These are phyloP conservation scores for Cyclotella baltica DNA, from an alignment of 108 stramenopile species.

Conservation along the genomic window DNA sequence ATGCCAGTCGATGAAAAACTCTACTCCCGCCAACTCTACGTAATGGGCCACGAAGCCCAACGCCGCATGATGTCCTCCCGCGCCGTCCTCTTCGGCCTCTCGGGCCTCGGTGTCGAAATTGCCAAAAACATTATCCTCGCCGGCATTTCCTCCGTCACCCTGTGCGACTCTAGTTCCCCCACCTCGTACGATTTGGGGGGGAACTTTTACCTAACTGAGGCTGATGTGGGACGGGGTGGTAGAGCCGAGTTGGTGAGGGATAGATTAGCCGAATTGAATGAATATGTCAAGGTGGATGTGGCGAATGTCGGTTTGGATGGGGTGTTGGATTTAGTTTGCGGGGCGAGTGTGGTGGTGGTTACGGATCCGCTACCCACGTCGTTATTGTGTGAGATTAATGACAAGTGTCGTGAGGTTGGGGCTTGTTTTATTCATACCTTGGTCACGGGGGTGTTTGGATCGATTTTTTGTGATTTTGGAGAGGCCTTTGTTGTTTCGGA, in stretches of 20 bases:
- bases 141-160: constrained; percentile 79
- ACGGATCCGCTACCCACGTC: constrained; percentile 79
- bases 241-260: constrained; percentile 69
- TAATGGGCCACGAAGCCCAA: constrained; percentile 99
- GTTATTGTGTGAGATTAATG: constrained; percentile 69
- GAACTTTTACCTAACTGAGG: constrained; percentile 80
- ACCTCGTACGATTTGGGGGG: constrained; percentile 86
- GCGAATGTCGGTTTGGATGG: constrained; percentile 64
- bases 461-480: constrained; percentile 98
- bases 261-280: constrained; percentile 85
- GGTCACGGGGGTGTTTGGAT: constrained; percentile 86
- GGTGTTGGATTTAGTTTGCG: constrained; percentile 61
- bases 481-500: constrained; percentile 87
- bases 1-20: constrained; percentile 94
- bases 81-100: constrained; percentile 90
- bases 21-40: constrained; percentile 98
- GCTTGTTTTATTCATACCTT: constrained; percentile 85
- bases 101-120: constrained; percentile 94
- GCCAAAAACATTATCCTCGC: constrained; percentile 97
- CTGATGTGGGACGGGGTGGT: constrained; percentile 37
- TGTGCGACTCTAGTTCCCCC: constrained; percentile 74
- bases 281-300: constrained; percentile 82
- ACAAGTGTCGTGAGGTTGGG: constrained; percentile 69
- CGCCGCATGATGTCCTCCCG: constrained; percentile 93
- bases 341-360: constrained; percentile 63